A percentile compares a stretch with the other conserved stretches of the same genome.
Conservation (phyloP, 345 rosid genomes). For the Erucastrum elatum region DNA sequence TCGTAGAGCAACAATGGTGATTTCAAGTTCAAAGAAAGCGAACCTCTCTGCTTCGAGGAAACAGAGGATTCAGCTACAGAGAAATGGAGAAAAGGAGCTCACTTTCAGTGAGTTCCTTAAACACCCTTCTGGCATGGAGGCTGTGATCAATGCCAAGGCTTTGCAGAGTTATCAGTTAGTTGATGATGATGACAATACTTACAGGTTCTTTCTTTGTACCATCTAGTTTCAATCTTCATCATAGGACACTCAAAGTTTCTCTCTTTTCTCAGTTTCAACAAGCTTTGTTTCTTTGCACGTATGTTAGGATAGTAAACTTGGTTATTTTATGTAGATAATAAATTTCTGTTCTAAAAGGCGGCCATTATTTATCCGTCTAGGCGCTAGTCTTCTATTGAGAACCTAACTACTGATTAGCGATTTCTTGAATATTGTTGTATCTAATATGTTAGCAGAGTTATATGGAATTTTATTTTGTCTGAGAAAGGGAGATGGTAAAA, state of each 20-base stretch:
- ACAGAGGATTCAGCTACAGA: constrained; percentile 57
- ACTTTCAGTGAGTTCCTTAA: constrained; percentile 60
- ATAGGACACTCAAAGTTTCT: too few species aligned
- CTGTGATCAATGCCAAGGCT: constrained; percentile 64
- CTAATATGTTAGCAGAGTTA: not conserved
- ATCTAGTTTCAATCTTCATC: too few species aligned
- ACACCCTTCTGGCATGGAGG: constrained; percentile 70
- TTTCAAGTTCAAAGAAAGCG: constrained; percentile 53
- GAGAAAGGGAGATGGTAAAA: constrained; percentile 14
- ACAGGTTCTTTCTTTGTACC: constrained; percentile 49
- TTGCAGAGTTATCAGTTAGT: constrained; percentile 58
- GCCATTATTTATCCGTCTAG: too few species aligned
- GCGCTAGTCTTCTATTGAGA: too few species aligned
- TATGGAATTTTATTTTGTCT: not conserved
- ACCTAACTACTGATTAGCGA: too few species aligned
- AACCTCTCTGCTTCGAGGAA: constrained; percentile 63
- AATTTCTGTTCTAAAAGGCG: too few species aligned
- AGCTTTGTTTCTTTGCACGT: not conserved
- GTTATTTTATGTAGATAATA: not conserved
- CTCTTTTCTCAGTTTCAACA: too few species aligned
- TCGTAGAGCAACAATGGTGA: not conserved
- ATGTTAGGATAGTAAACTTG: not conserved
- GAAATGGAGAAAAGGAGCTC: constrained; percentile 33
- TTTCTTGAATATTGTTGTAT: not conserved
- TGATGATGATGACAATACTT: constrained; percentile 47